Base-by-base conservation (phyloP, 345 rosid genomes). In the Pelargonium nanum region DNA sequence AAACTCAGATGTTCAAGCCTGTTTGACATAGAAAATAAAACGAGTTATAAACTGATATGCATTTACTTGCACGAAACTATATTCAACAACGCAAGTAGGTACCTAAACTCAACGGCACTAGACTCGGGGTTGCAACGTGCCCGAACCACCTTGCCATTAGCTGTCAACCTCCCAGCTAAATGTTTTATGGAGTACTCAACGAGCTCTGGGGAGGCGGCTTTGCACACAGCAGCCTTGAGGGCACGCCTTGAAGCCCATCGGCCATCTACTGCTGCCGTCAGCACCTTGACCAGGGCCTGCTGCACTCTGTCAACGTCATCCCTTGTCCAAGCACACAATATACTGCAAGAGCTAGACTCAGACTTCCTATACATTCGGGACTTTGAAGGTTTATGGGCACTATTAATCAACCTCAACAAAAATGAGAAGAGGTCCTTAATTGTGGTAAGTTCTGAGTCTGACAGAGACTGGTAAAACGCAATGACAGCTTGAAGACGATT, bases 161-260 rank as follows among this genome's bases (percentile, higher is more conserved):
- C 59, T 15, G 64, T 71, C 54, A 72, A 53, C 24, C 58, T 70
- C 56, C 86, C 90, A 44, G 72, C 77, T 34, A 82, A 54, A 74
- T 85, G 78, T 71, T 77, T 81, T 45, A 85, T 85, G 75, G 85
- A 81, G 57, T 85, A 88, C 67, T 88, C 77, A 56, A 85, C 75
- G 30, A 83, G 83, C 66, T 81, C 81, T 4, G 77, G 74, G 53
- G 92, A 77, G 10, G 81, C 86, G 57, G 70, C 62, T 59, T 67
- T 81, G 66, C 70, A 79, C 66, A 80, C 19, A 48, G 74, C 80
- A 57, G 85, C 83, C 66, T 83, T 88, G 4, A 85, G 88, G 57
- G 84, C 63, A 68, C 75, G 78, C 74, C 84, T 74, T 4, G 71
- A 52, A 5, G 82, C 76, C 92, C 90, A 83, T 26, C 50, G 71